Conservation (phyloP, 2,329 filamentous ascomycete species). For the Blastomyces gilchristii region DNA sequence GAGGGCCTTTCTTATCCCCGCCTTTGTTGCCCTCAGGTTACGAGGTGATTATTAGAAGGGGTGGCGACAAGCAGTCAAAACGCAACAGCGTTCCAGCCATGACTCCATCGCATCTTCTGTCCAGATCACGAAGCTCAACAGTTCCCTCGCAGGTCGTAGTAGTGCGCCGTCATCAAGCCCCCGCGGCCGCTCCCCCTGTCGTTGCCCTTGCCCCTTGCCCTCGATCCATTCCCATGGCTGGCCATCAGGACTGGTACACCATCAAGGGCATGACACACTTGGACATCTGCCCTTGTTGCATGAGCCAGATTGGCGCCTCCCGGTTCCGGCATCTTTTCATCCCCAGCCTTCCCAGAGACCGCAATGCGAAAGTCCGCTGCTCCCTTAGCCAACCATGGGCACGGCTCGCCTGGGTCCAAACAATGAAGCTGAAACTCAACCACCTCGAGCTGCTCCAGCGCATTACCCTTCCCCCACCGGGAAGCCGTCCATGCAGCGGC, state of each 20-base stretch:
- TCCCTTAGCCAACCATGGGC: conserved; percentile 77
- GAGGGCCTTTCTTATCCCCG: conserved; percentile 3
- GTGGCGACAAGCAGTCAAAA: conserved; percentile 3
- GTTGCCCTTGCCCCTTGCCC: conserved; percentile 56
- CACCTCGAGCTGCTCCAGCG: conserved; percentile 60
- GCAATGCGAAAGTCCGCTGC: conserved; percentile 54
- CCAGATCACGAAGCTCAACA: conserved; percentile 12
- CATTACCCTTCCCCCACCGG: conserved; percentile 53
- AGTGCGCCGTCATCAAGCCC: conserved; percentile 15
- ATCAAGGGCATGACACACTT: conserved; percentile 60
- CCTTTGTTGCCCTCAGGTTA: not conserved
- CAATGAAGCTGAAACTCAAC: conserved; percentile 55
- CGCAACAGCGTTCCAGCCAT: not conserved
- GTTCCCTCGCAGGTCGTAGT: conserved; percentile 6
- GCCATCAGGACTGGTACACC: conserved; percentile 70
- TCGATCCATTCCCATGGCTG: conserved; percentile 50
- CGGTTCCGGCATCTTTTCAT: conserved; percentile 59
- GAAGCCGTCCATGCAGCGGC: conserved; percentile 50
- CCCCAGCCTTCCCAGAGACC: conserved; percentile 47
- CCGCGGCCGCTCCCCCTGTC: conserved; percentile 4
- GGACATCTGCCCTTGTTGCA: conserved; percentile 75
- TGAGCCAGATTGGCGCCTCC: conserved; percentile 58
- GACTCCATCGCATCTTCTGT: not conserved
- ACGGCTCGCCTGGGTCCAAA: conserved; percentile 73
- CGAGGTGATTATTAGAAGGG: conserved; percentile 1